phyloP scores from a whole-genome alignment of 2,329 filamentous ascomycete species.

The Ilyonectria sp. region DNA sequence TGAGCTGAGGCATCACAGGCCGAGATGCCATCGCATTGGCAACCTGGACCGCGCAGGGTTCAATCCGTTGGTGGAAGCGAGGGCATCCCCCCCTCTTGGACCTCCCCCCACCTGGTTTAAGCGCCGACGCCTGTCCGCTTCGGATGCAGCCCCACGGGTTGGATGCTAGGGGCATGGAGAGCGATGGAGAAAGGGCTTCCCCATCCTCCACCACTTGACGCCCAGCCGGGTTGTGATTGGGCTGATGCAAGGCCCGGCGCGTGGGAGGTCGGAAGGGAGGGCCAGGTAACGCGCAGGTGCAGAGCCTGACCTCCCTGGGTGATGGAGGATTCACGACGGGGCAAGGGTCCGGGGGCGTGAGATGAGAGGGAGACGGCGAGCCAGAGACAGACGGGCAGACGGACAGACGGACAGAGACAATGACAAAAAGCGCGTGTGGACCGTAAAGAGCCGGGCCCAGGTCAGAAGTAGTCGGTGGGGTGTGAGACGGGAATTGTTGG shows the following conservation, averaged over 20 bases:
- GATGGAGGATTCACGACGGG: neutral
- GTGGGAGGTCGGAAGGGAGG: conserved; percentile 30
- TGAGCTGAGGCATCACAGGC: conserved; percentile 34
- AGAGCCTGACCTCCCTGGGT: conserved; percentile 1
- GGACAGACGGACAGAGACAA: neutral
- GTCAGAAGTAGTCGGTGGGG: conserved; percentile 6
- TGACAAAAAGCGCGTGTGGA: neutral
- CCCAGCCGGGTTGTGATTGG: conserved; percentile 41
- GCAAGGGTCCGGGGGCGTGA: conserved; percentile 6
- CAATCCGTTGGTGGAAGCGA: conserved; percentile 61
- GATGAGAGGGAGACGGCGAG: neutral
- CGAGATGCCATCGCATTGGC: conserved; percentile 36
- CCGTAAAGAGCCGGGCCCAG: conserved; percentile 1
- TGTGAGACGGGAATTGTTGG: conserved; percentile 24
- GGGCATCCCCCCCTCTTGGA: conserved; percentile 38
- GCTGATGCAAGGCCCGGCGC: conserved; percentile 33
- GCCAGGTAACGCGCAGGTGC: conserved; percentile 16
- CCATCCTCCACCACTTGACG: conserved; percentile 43
- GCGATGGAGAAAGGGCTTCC: conserved; percentile 33
- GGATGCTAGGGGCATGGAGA: conserved; percentile 27
- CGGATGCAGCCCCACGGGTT: conserved; percentile 63
- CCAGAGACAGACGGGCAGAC: neutral
- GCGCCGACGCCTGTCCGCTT: conserved; percentile 69
- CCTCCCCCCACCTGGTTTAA: conserved; percentile 62
- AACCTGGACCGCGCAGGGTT: conserved; percentile 41